Evolutionary conservation across 495 filamentous ascomycete genomes (phyloP), one percentile per base, ranked within the genome.

Genomic region (Coniosporium apollinis): DNA sequence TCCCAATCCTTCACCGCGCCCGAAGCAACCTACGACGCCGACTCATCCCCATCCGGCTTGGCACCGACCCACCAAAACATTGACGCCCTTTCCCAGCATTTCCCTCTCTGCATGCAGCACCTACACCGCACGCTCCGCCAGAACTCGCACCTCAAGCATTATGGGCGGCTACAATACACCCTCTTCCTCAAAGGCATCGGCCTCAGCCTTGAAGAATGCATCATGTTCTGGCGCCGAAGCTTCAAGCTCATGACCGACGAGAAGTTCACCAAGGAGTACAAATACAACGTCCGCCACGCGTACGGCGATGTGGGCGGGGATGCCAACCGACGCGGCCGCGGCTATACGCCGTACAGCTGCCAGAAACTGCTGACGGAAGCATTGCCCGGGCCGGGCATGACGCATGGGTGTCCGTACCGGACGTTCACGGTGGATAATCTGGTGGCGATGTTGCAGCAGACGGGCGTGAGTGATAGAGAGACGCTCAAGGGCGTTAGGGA

Each of bases 101-200:
- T 94, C 67, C 91, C 91, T 0, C 65, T 87, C 15, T 99, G 91
- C 57, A 96, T 96, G 91, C 70, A 72, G 19, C 79, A 84, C 49
- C 64, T 96, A 28, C 91, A 99, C 53, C 72, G 69, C 32, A 77
- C 71, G 8, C 62, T 99, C 14, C 76, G 82, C 38, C 76, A 80
- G 42, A 83, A 87, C 52, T 72, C 74, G 20, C 81, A 96, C 39
- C 62, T 99, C 34, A 94, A 93, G 50, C 86, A 99, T 55, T 93
- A 66, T 45, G 91, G 85, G 11, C 82, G 91, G 41, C 67, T 94
- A 15, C 91, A 99, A 59, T 99, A 96, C 62, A 81, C 79, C 0
- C 70, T 99, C 14, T 99, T 99, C 69, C 68, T 99, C 38, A 99
- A 99, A 62, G 91, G 91, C 21, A 82, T 99, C 42, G 91, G 91